Evolutionary conservation across 2,329 filamentous ascomycete genomes (phyloP).

Genomic region (Cladophialophora immunda): DNA sequence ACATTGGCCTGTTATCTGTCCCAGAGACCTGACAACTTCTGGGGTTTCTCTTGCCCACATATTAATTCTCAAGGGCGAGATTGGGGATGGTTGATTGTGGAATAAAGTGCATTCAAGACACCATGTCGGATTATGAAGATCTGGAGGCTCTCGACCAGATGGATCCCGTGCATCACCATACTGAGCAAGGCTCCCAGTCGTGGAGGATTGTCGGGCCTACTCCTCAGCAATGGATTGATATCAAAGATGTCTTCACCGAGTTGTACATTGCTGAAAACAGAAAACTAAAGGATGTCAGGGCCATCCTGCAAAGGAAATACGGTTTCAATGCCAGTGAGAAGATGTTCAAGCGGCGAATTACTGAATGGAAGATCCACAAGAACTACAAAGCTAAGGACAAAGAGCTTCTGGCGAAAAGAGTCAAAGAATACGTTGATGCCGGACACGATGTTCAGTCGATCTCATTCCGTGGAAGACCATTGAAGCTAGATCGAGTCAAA

Average conservation of each 20-base stretch:
- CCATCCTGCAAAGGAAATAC: constrained; percentile 30
- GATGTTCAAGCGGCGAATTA: constrained; percentile 37
- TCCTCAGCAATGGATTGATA: constrained; percentile 30
- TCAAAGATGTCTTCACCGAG: constrained; percentile 35
- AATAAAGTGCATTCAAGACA: neutral
- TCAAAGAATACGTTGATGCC: constrained; percentile 32
- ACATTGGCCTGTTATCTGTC: neutral
- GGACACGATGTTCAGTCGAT: constrained; percentile 31
- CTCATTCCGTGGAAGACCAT: constrained; percentile 31
- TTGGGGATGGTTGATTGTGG: neutral
- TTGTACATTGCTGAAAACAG: constrained; percentile 34
- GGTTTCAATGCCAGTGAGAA: constrained; percentile 36
- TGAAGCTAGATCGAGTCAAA: constrained; percentile 35
- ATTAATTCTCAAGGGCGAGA: neutral
- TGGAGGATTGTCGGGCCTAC: constrained; percentile 27
- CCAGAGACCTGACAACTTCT: neutral
- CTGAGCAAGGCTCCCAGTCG: neutral
- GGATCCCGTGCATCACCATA: neutral
- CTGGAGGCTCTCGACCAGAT: neutral
- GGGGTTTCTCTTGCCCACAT: neutral
- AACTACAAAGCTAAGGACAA: constrained; percentile 37
- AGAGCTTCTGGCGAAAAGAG: constrained; percentile 27
- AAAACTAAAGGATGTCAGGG: constrained; percentile 33
- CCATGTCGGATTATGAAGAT: constrained; percentile 7
- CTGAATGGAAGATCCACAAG: constrained; percentile 36